Evolutionary conservation across 2,329 filamentous ascomycete species (phyloP).

Genomic region (Calonectria montana): DNA sequence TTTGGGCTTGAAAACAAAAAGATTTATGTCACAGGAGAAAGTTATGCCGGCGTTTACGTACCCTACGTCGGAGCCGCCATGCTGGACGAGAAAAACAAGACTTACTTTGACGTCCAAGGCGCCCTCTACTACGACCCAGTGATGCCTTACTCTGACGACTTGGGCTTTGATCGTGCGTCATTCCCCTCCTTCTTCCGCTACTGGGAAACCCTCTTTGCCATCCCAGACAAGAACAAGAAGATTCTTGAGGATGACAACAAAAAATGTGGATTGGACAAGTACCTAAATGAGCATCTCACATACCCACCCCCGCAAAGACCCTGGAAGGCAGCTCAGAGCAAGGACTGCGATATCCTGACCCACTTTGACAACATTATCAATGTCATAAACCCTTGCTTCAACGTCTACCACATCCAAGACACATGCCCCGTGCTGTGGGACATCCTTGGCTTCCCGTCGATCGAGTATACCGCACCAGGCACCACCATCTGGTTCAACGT

Average conservation of each 20-base stretch:
- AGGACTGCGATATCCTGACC: constrained; percentile 62
- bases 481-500: constrained; percentile 74
- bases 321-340: constrained; percentile 48
- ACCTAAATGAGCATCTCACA: constrained; percentile 67
- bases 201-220: constrained; percentile 22
- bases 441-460: constrained; percentile 74
- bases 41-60: constrained; percentile 73
- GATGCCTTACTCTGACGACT: constrained; percentile 59
- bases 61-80: constrained; percentile 78
- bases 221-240: constrained; percentile 31
- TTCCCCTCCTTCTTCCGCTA: constrained; percentile 24
- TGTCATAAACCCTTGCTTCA: constrained; percentile 79
- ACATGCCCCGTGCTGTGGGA: constrained; percentile 80
- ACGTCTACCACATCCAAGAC: constrained; percentile 76
- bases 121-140: constrained; percentile 78
- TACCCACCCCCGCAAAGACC: constrained; percentile 71
- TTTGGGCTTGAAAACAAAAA: constrained; percentile 73
- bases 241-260: constrained; percentile 46
- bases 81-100: constrained; percentile 71
- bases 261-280: constrained; percentile 70
- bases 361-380: constrained; percentile 66
- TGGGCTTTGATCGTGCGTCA: constrained; percentile 39
- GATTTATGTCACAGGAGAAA: constrained; percentile 69
- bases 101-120: constrained; percentile 74
- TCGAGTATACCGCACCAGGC: constrained; percentile 71